phyloP scores from a whole-genome alignment of 257 asterid genomes.

The Voacanga thouarsii region DNA sequence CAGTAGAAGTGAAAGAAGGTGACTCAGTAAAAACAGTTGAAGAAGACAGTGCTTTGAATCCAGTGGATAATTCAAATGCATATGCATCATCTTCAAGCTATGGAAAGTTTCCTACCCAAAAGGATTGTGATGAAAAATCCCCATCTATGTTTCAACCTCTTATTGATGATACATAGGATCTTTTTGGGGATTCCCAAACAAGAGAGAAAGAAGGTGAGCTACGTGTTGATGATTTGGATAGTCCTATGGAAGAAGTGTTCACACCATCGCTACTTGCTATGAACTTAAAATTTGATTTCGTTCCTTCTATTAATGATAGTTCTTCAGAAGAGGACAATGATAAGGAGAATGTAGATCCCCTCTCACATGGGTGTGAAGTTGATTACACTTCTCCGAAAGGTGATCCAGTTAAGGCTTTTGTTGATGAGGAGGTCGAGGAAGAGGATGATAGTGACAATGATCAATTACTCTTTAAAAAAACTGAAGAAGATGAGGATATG shows the following conservation, averaged over 20 bases:
- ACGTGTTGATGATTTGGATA: slow-evolving; percentile 32
- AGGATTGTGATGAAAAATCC: slow-evolving; percentile 45
- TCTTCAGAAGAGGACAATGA: slow-evolving; percentile 76
- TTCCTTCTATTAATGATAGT: slow-evolving; percentile 60
- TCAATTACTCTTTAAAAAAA: slow-evolving; percentile 43
- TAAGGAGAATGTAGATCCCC: slow-evolving; percentile 62
- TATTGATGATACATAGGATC: slow-evolving; percentile 70
- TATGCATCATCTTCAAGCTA: slow-evolving; percentile 19
- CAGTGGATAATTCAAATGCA: slow-evolving; percentile 26
- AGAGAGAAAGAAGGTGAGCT: too few relatives aligned
- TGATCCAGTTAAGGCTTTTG: slow-evolving; percentile 63
- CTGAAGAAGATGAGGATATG: slow-evolving; percentile 67
- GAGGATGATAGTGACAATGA: slow-evolving; percentile 86
- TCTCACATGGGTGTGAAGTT: slow-evolving; percentile 26
- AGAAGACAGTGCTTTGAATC: slow-evolving; percentile 20
- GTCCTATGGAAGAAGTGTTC: slow-evolving; percentile 49
- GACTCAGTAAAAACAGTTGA: slow-evolving; percentile 23
- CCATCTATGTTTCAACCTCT: slow-evolving; percentile 60
- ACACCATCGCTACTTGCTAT: slow-evolving; percentile 66
- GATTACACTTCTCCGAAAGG: slow-evolving; percentile 28
- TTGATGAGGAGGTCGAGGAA: slow-evolving; percentile 95
- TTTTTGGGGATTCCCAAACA: slow-evolving; percentile 61
- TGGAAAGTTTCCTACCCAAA: slow-evolving; percentile 30
- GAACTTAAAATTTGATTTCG: slow-evolving; percentile 80
- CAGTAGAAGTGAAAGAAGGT: slow-evolving; percentile 26